Base-by-base conservation (phyloP, 768 basidiomycete genomes). In the Suillus bovinus region DNA sequence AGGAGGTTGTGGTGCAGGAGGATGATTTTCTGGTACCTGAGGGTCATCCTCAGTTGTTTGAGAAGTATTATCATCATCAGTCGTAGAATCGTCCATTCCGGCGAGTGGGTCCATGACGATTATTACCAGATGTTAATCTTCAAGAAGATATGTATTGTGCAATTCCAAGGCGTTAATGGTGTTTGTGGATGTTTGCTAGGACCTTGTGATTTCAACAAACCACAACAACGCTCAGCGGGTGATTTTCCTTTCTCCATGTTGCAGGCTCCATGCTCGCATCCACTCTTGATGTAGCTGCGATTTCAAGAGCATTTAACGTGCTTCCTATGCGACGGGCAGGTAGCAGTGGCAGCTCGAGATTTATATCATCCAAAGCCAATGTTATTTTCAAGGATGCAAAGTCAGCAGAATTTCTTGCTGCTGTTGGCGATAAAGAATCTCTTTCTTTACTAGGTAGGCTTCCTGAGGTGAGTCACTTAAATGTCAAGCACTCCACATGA, bases 31-130 rank as follows among this genome's bases (percentile, higher is more conserved):
- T 3, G 89, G 90, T 8, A 91, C 77, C 70, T 90, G 87, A 22
- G 89, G 90, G 60, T 93, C 91, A 65, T 93, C 91, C 74, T 93
- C 91, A 4, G 91, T 93, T 1, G 90, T 90, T 68, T 93, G 90
- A 6, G 91, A 93, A 2, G 87, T 87, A 34, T 84, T 86, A 67
- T 92, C 83, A 56, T 84, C 82, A 62, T 83, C 82, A 5, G 81
- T 80, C 0, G 81, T 79, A 1, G 81, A 81, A 59, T 83, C 81
- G 33, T 83, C 81, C 61, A 68, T 65, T 11, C 59, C 68, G 17
- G 69, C 67, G 14, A 54, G 62, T 9, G 69, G 66, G 22, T 72
- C 70, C 64, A 68, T 72, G 31, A 20, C 61, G 39, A 57, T 42
- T 24, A 41, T 14, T n/a, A n/a, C 41, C 34, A 59, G 34, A 59